Percentiles rank a stretch among this genome's conserved stretches.
Evolutionary conservation across 2,329 filamentous ascomycete genomes (phyloP).

Genomic region (Mycogone perniciosa): DNA sequence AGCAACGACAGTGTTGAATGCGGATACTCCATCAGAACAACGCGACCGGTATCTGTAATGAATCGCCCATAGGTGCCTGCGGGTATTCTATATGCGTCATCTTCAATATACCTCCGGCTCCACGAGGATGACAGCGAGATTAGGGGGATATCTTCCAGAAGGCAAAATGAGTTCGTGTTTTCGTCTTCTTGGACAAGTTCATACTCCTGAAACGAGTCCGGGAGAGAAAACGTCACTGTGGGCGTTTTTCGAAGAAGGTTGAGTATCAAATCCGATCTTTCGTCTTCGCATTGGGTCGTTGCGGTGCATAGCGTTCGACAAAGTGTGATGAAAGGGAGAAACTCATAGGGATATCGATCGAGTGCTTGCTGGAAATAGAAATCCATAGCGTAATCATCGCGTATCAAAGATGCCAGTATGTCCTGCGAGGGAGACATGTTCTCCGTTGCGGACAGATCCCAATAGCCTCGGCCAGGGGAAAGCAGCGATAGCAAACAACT

Average conservation of each 20-base stretch:
- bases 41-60: conserved; percentile 68
- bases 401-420: conserved; percentile 28
- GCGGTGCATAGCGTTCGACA: conserved; percentile 54
- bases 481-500: conserved; percentile 60
- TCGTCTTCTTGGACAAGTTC: conserved; percentile 78
- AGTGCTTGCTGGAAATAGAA: conserved; percentile 61
- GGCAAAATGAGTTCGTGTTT: conserved; percentile 70
- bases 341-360: conserved; percentile 79
- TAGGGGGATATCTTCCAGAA: conserved; percentile 58
- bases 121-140: conserved; percentile 46
- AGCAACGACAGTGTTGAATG: conserved; percentile 78
- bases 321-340: conserved; percentile 68
- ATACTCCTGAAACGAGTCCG: conserved; percentile 65
- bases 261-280: conserved; percentile 47
- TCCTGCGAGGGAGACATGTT: conserved; percentile 28
- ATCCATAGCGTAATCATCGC: conserved; percentile 43
- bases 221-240: conserved; percentile 72
- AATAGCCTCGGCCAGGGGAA: conserved; percentile 46
- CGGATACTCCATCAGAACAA: conserved; percentile 68
- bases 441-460: conserved; percentile 41
- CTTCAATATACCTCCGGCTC: conserved; percentile 36
- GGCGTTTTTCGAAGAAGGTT: conserved; percentile 62
- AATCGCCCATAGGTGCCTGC: conserved; percentile 63
- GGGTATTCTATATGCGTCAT: conserved; percentile 56
- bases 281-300: conserved; percentile 24